A percentile compares a stretch with the other conserved stretches of the same genome.
Conservation (phyloP, 2,329 filamentous ascomycete species). For the Salinomyces thailandicus region DNA sequence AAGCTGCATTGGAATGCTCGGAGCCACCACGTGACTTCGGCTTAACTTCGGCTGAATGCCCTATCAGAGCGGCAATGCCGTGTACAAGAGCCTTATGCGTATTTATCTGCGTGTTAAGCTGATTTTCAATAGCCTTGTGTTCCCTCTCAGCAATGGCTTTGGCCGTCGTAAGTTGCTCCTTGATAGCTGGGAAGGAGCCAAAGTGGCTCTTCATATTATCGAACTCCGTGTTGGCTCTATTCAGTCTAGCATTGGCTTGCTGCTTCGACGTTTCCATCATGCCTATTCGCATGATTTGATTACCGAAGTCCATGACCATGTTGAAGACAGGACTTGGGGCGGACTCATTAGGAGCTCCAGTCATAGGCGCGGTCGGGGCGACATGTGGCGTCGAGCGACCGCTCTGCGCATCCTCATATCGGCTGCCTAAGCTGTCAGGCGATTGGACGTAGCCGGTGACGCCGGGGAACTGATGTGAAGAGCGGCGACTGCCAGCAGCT, state of each 20-base stretch:
- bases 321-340: conserved; percentile 1
- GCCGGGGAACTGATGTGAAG: conserved; percentile 1
- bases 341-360: neutral
- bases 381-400: conserved; percentile 6
- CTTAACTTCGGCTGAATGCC: conserved; percentile 3
- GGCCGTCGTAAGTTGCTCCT: conserved; percentile 6
- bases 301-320: conserved; percentile 4
- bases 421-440: conserved; percentile 3
- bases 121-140: neutral
- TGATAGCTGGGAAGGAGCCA: conserved; percentile 4
- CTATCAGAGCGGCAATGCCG: conserved; percentile 1
- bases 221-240: conserved; percentile 2
- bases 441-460: conserved; percentile 1
- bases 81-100: neutral
- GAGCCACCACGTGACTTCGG: neutral
- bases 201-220: conserved; percentile 3
- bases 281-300: neutral
- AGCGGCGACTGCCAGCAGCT: neutral
- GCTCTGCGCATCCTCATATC: conserved; percentile 5
- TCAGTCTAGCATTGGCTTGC: neutral
- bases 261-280: neutral
- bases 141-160: neutral
- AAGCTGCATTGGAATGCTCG: neutral
- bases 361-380: neutral
- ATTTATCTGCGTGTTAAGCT: neutral